These are phyloP conservation scores for Aspergillus nidulans DNA, from an alignment of 495 filamentous ascomycete genomes.

Conservation along the genomic window DNA sequence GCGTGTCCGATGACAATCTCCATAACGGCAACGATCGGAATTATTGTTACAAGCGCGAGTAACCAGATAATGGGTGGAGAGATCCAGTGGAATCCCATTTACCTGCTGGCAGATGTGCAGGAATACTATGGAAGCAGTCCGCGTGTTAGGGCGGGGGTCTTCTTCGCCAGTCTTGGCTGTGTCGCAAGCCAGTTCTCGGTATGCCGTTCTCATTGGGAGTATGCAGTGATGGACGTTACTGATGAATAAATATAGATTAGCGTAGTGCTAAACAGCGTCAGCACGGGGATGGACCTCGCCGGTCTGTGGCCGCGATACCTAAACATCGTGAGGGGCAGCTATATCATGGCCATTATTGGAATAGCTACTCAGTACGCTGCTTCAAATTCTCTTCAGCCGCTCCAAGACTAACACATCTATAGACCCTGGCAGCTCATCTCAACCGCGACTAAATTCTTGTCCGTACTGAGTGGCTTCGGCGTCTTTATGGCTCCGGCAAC, in stretches of 20 bases:
- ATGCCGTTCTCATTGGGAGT: not conserved
- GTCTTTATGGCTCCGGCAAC: constrained; percentile 9
- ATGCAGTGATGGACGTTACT: not conserved
- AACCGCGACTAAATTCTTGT: constrained; percentile 7
- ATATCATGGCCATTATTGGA: constrained; percentile 6
- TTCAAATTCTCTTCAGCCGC: not conserved
- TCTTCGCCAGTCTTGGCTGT: constrained; percentile 2
- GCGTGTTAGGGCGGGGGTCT: constrained; percentile 2
- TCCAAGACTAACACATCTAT: not conserved
- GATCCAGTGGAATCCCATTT: constrained; percentile 8
- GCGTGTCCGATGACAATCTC: not conserved
- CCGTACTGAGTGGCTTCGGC: constrained; percentile 8
- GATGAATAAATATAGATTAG: not conserved
- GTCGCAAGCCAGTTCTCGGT: constrained; percentile 6
- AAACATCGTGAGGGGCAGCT: constrained; percentile 1
- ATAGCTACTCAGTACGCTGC: constrained; percentile 2
- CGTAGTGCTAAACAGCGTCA: constrained; percentile 1
- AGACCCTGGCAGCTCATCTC: constrained; percentile 9
- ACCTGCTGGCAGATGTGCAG: constrained; percentile 1
- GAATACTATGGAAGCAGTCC: constrained; percentile 1
- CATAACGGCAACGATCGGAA: constrained; percentile 2
- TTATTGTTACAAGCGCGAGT: constrained; percentile 1
- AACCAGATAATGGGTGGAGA: constrained; percentile 3
- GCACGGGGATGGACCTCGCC: constrained; percentile 3
- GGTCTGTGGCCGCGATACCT: constrained; percentile 5